These are phyloP conservation scores for Achaetomium macrosporum DNA, from an alignment of 2,329 filamentous ascomycete genomes.

Conservation along the genomic window DNA sequence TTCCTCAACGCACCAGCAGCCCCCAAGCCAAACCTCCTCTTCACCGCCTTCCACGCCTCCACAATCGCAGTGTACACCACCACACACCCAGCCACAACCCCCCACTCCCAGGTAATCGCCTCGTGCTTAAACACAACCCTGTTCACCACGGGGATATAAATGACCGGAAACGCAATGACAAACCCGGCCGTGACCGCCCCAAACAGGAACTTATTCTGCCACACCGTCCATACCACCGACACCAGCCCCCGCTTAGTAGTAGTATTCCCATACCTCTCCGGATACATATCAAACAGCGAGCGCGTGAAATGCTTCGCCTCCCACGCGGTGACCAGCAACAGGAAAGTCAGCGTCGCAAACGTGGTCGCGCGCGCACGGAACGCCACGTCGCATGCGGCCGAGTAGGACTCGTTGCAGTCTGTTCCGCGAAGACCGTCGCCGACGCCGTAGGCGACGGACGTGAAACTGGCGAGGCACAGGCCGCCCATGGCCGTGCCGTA, in stretches of 20 bases:
- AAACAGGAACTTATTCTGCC: slow-evolving; percentile 62
- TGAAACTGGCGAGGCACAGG: slow-evolving; percentile 56
- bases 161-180: slow-evolving; percentile 53
- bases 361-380: slow-evolving; percentile 63
- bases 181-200: slow-evolving; percentile 58
- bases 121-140: slow-evolving; percentile 62
- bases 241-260: slow-evolving; percentile 35
- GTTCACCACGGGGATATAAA: slow-evolving; percentile 65
- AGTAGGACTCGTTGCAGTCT: slow-evolving; percentile 53
- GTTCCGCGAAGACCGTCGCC: slow-evolving; percentile 41
- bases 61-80: slow-evolving; percentile 57
- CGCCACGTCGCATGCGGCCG: slow-evolving; percentile 46
- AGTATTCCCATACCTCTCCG: slow-evolving; percentile 41
- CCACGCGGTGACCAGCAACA: slow-evolving; percentile 64
- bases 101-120: slow-evolving; percentile 67
- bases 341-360: slow-evolving; percentile 63
- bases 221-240: slow-evolving; percentile 55
- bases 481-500: slow-evolving; percentile 60
- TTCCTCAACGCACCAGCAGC: neutral
- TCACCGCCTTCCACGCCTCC: slow-evolving; percentile 64
- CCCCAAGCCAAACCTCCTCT: slow-evolving; percentile 33
- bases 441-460: slow-evolving; percentile 50
- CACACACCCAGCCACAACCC: slow-evolving; percentile 55
- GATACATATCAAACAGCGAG: slow-evolving; percentile 63
- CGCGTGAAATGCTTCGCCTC: slow-evolving; percentile 67